Percentiles rank a stretch among this genome's conserved stretches.
Conservation (phyloP, 257 asterid genomes). For the Perilla frutescens region DNA sequence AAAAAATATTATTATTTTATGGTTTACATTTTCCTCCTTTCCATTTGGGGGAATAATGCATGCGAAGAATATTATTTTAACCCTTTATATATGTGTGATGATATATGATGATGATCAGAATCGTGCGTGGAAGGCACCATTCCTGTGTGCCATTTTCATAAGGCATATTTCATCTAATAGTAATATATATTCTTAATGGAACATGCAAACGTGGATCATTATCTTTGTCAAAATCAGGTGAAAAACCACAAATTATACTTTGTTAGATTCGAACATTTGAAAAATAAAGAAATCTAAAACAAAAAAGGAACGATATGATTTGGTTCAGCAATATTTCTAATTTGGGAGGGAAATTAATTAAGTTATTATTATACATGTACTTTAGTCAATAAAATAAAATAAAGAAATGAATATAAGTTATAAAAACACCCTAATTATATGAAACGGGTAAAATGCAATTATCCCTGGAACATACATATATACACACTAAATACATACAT, state of each 20-base stretch:
- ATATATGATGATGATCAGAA: not conserved
- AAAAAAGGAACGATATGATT: not conserved
- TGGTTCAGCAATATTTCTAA: not conserved
- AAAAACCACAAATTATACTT: not conserved
- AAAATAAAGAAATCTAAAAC: not conserved
- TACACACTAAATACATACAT: too few relatives aligned
- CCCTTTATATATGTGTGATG: not conserved
- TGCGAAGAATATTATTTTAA: not conserved
- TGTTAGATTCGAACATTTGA: constrained; percentile 4
- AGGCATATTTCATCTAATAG: constrained; percentile 13
- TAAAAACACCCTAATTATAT: too few relatives aligned
- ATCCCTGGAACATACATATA: too few relatives aligned
- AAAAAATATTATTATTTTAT: not conserved
- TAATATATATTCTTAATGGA: constrained; percentile 3
- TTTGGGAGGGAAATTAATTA: too few relatives aligned
- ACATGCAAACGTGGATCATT: not conserved
- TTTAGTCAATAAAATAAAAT: too few relatives aligned
- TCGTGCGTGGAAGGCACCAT: constrained; percentile 40
- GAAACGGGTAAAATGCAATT: too few relatives aligned
- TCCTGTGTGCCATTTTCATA: constrained; percentile 7
- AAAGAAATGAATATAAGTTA: too few relatives aligned
- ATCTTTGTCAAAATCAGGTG: not conserved
- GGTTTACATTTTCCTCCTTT: not conserved
- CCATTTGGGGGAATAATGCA: not conserved
- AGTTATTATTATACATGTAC: too few relatives aligned